Evolutionary conservation across 2,329 filamentous ascomycete species (phyloP), one percentile per base, ranked within the genome.

Genomic region (Tolypocladium tropicale): DNA sequence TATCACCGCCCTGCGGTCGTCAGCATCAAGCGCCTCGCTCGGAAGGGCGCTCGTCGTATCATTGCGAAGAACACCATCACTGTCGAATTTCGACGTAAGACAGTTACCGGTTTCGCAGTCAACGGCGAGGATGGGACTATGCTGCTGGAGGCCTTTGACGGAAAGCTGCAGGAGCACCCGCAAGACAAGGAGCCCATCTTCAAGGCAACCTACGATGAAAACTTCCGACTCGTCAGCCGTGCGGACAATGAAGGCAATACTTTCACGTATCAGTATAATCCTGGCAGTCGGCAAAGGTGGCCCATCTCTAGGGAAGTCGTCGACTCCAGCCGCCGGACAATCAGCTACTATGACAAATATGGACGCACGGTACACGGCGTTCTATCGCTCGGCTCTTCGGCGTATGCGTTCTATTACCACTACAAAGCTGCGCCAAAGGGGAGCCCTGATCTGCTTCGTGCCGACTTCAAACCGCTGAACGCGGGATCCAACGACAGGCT

Each of bases 371-470:
- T 61, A 6, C 61, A 64, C 18, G 70, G 70, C 21, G 65, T 64
- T 18, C 57, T 70, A 33, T 59, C 61, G 3, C 59, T 69, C 12
- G 64, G 60, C 2, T 61, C 59, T 7, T 60, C 58, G 2, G 63
- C 67, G 52, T 70, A 68, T 50, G 65, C 67, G 1, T 72, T 72
- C 55, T 60, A 62, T 30, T 73, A 72, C 53, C 67, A 67, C 46
- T 72, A 72, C 62, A 69, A 70, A 55, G 60, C 64, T 4, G 64
- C 62, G 3, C 68, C 69, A 25, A 68, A 68, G 37, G 63, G 62
- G 4, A 68, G 62, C 57, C 57, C 65, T 28, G 68, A 71, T 33
- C 61, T 73, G 6, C 61, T 73, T 1, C 66, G 66, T 32, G 70
- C 69, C 11, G 65, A 68, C 58, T 68, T 67, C 54, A 59, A 59